Base-by-base conservation (phyloP, 1,284 basidiomycete genomes). In the Cryptococcus sp. region DNA sequence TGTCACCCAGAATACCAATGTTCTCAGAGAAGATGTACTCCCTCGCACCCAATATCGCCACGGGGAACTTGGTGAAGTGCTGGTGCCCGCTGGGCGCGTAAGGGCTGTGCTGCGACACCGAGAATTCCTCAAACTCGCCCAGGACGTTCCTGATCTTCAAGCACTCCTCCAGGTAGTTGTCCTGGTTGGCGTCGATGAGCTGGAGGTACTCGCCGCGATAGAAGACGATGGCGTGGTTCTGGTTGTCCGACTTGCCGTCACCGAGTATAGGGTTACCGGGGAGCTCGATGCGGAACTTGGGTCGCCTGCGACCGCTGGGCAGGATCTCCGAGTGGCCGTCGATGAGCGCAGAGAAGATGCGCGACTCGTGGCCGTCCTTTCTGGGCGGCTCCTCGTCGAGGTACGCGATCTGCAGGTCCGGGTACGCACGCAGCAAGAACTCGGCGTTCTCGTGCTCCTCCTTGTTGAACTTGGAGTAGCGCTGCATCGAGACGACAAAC, bases 1-100 rank as follows among this genome's bases (percentile, higher is more conserved):
- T 84, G 78, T 99, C 95, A 78, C 95, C 95, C 49, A 99, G 83
- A 69, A 98, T 95, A 84, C 95, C 95, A 66, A 98, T 98, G 79
- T 98, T 98, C 81, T 99, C 96, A 50, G 96, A 98, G 82, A 98
- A 98, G 77, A 98, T 98, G 79, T 98, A 99, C 82, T 99, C 96
- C 79, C 96, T 87, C 20, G 95, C 93, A 78, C 96, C 95, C 61
- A 99, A 88, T 69, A 98, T 98, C 18, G 96, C 96, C 37, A 98
- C 91, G 16, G 95, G 95, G 50, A 88, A 79, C 67, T 86, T 86
- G 75, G 84, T 85, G 82, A 94, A 93, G 68, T 95, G 90, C 74
- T 88, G 85, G 70, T 87, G 84, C 59, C 88, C 87, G 83, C 87
- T 89, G 60, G 88, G 85, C 20, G 89, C 88, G 77, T 98, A 98